A percentile compares a stretch with the other conserved stretches of the same genome.
Conservation (phyloP, 768 basidiomycete genomes). For the Leccinellum rugosiceps region DNA sequence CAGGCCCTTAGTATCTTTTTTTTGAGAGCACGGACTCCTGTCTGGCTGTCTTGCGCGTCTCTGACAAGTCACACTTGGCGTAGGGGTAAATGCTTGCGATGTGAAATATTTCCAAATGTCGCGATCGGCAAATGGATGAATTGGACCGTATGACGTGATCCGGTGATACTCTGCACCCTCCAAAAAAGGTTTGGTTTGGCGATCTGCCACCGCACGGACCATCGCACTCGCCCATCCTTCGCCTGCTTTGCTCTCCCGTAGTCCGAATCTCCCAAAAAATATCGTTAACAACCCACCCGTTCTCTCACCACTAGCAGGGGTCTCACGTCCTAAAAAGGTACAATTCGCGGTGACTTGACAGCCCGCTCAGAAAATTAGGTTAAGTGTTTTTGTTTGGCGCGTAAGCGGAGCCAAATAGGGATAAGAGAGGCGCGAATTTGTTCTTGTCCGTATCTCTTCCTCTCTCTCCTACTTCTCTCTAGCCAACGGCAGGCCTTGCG, state of each 20-base stretch:
- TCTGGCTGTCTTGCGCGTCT: neutral
- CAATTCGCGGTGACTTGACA: conserved; percentile 9
- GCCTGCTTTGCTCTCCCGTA: neutral
- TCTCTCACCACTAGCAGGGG: conserved; percentile 6
- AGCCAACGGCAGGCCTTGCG: conserved; percentile 41
- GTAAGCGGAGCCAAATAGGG: conserved; percentile 41
- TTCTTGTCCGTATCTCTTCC: conserved; percentile 40
- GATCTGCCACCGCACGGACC: conserved; percentile 34
- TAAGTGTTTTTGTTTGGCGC: conserved; percentile 38
- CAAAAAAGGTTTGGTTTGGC: conserved; percentile 13
- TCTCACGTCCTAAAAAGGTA: conserved; percentile 3
- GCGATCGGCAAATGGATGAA: conserved; percentile 31
- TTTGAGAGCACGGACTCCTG: neutral
- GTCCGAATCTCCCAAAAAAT: neutral
- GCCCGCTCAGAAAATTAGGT: conserved; percentile 27
- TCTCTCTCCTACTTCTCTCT: conserved; percentile 59
- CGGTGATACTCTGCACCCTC: conserved; percentile 17
- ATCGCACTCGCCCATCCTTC: neutral
- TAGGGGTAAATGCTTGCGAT: neutral
- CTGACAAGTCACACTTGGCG: neutral
- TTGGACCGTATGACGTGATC: conserved; percentile 32
- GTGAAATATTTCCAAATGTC: conserved; percentile 19
- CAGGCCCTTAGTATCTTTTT: neutral
- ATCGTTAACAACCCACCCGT: neutral
- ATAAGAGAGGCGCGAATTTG: conserved; percentile 39